Evolutionary conservation across 257 asterid genomes (phyloP), one percentile per base, ranked within the genome.

Genomic region (Euphrasia confusa): DNA sequence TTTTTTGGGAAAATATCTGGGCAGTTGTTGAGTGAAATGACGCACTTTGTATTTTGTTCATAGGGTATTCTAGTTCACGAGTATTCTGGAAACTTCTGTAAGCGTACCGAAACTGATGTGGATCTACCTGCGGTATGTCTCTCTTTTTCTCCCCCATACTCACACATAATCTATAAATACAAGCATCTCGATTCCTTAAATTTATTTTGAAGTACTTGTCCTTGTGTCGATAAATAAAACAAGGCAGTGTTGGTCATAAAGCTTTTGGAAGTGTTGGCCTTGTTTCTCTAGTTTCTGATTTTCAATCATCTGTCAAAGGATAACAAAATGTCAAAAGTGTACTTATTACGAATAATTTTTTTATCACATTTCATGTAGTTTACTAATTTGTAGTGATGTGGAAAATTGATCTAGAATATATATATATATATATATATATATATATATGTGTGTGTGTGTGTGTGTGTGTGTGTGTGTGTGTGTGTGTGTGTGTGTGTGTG

Each of bases 51-150:
- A 44, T 65, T 21, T 69, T 35, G 40, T 60, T 18, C 67, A 66
- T 79, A 92, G 99, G 99, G 99, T 60, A 83, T 92, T 74, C 91
- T 89, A 89, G 97, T 92, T 75, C 97, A 84, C 69, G 98, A 92
- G 55, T 92, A 91, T 74, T 80, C 70, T 68, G 98, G 98, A 60
- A 91, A 86, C 77, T 88, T 84, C 77, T 88, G 95, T 72, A 86
- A 74, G 72, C 96, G 95, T 66, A 84, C 86, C 58, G 97, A 95
- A 45, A 83, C 95, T 7, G 98, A 88, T 74, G 79, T 70, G 63
- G 76, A 75, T 58, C 67, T 75, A 42, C 76, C 76, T 62, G 73
- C 76, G 3, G 76, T 70, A 75, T 24, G 61, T 54, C 10, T 50
- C 90, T 77, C 75, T 69, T 55, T 32, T 28, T 67, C 54, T n/a